Evolutionary conservation across 768 basidiomycete species (phyloP).

Genomic region (Lentinula edodes): DNA sequence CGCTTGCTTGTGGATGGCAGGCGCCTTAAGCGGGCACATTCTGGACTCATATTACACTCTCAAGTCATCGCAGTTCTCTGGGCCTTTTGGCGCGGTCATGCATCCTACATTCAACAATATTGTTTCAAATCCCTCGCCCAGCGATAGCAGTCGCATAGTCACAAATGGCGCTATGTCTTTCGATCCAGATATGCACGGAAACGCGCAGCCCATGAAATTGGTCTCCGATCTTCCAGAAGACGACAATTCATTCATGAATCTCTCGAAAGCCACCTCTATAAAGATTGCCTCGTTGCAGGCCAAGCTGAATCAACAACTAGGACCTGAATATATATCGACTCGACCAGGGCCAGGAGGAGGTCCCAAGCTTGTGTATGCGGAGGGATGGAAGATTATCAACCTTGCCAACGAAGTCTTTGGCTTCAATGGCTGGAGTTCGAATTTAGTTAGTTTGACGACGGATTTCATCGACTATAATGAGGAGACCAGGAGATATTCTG

Average conservation of each 20-base stretch:
- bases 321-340: conserved; percentile 90
- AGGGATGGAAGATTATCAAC: conserved; percentile 98
- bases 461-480: conserved; percentile 77
- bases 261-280: conserved; percentile 58
- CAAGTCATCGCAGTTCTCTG: not conserved
- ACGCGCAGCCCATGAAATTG: conserved; percentile 15
- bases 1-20: conserved; percentile 2
- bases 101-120: conserved; percentile 1
- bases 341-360: conserved; percentile 86
- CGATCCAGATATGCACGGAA: conserved; percentile 54
- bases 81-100: conserved; percentile 4
- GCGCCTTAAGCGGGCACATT: conserved; percentile 5
- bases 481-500: conserved; percentile 56
- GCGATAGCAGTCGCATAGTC: conserved; percentile 21
- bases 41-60: not conserved
- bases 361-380: conserved; percentile 86
- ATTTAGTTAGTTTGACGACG: conserved; percentile 64
- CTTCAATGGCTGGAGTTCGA: conserved; percentile 94
- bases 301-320: conserved; percentile 82
- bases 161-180: conserved; percentile 58
- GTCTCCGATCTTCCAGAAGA: conserved; percentile 2
- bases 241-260: conserved; percentile 25
- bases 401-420: conserved; percentile 98
- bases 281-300: conserved; percentile 72
- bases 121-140: not conserved